Percentiles rank a stretch among this genome's conserved stretches.
Evolutionary conservation across 352 stramenopile species (phyloP).

Genomic region (Phytophthora capsici): DNA sequence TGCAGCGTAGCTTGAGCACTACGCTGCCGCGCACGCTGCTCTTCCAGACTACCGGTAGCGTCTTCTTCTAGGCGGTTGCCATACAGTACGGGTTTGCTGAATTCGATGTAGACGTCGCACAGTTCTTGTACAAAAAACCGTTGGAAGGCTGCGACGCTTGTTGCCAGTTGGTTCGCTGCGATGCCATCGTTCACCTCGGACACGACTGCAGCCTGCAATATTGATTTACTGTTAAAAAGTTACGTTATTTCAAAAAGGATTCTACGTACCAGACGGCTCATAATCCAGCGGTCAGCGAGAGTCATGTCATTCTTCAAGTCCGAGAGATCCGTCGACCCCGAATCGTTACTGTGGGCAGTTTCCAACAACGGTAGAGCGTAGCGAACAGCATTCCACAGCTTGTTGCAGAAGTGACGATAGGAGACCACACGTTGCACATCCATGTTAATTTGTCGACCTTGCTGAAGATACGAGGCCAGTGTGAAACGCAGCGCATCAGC

Average conservation of each 20-base stretch:
- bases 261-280: slow-evolving; percentile 74
- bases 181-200: slow-evolving; percentile 69
- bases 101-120: slow-evolving; percentile 91
- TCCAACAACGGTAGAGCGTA: slow-evolving; percentile 76
- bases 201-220: slow-evolving; percentile 58
- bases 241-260: neutral
- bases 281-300: slow-evolving; percentile 82
- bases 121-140: slow-evolving; percentile 89
- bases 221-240: neutral
- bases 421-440: slow-evolving; percentile 85
- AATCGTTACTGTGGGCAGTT: slow-evolving; percentile 4
- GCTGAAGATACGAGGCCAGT: slow-evolving; percentile 94
- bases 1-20: slow-evolving; percentile 94
- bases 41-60: slow-evolving; percentile 12
- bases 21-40: slow-evolving; percentile 62
- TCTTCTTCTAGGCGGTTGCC: slow-evolving; percentile 63
- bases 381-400: slow-evolving; percentile 88
- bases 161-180: slow-evolving; percentile 68
- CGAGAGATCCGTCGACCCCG: slow-evolving; percentile 30
- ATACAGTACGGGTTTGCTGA: slow-evolving; percentile 86
- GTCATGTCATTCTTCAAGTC: slow-evolving; percentile 51
- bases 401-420: slow-evolving; percentile 91
- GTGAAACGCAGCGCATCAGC: slow-evolving; percentile 98
- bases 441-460: slow-evolving; percentile 91
- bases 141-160: slow-evolving; percentile 74